Percentiles rank a stretch among this genome's conserved stretches.
These are phyloP conservation scores for Trichocladium antarcticum DNA, from an alignment of 495 filamentous ascomycete genomes.

Conservation along the genomic window DNA sequence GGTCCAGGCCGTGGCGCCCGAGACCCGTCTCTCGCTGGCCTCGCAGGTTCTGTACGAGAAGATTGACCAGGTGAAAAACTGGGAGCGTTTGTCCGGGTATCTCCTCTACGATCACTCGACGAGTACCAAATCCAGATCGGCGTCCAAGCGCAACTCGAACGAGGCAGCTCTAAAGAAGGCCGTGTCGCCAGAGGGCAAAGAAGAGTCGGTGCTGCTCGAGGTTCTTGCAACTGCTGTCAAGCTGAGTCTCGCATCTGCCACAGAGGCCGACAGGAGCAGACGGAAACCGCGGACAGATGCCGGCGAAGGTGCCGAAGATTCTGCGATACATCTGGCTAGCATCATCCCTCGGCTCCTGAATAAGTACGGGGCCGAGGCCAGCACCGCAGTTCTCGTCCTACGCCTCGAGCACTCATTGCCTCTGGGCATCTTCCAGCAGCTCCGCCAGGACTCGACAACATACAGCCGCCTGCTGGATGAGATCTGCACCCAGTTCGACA, in stretches of 20 bases:
- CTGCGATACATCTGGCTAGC: slow-evolving; percentile 59
- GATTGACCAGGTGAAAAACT: slow-evolving; percentile 65
- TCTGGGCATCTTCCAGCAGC: slow-evolving; percentile 75
- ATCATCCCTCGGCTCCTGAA: slow-evolving; percentile 77
- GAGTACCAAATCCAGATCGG: slow-evolving; percentile 33
- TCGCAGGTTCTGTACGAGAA: slow-evolving; percentile 74
- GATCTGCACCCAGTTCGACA: slow-evolving; percentile 84
- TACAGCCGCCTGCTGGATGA: slow-evolving; percentile 80
- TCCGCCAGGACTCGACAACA: slow-evolving; percentile 72
- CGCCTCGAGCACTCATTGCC: slow-evolving; percentile 81
- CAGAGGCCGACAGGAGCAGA: slow-evolving; percentile 52
- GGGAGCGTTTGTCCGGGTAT: slow-evolving; percentile 83
- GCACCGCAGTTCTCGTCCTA: slow-evolving; percentile 72
- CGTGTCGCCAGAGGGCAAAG: slow-evolving; percentile 61
- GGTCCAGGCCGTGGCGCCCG: slow-evolving; percentile 46
- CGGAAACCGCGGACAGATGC: slow-evolving; percentile 49
- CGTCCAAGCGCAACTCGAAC: slow-evolving; percentile 33
- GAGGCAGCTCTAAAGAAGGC: slow-evolving; percentile 49
- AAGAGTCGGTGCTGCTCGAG: slow-evolving; percentile 78
- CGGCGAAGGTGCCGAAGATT: slow-evolving; percentile 56
- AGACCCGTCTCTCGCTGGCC: slow-evolving; percentile 76
- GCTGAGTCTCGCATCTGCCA: slow-evolving; percentile 46
- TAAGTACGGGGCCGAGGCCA: slow-evolving; percentile 82
- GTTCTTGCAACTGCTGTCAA: slow-evolving; percentile 72
- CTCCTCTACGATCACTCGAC: slow-evolving; percentile 82